Conservation (phyloP, 495 filamentous ascomycete genomes). For the Tuber indicum region DNA sequence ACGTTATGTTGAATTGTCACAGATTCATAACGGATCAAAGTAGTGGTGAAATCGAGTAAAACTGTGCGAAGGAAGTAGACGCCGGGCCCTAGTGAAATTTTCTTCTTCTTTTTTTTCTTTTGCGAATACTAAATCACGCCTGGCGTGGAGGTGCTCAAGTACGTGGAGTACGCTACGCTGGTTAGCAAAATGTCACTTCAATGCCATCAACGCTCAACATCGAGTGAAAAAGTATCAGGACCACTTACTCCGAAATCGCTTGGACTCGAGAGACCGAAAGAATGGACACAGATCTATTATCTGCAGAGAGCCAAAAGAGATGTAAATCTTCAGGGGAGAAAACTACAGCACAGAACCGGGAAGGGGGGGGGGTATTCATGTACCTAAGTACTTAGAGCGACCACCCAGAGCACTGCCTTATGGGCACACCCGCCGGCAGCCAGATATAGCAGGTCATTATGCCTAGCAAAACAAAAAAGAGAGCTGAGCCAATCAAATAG, state of each 20-base stretch:
- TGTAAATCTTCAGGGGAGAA: slow-evolving; percentile 9
- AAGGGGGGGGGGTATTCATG: not conserved
- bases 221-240: not conserved
- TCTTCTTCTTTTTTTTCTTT: not conserved
- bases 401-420: not conserved
- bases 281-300: slow-evolving; percentile 32
- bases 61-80: not conserved
- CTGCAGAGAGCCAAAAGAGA: slow-evolving; percentile 19
- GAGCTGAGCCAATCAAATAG: not conserved
- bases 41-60: not conserved
- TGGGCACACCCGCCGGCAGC: not conserved
- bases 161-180: not conserved
- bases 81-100: not conserved
- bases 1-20: not conserved
- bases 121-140: not conserved
- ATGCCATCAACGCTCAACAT: not conserved
- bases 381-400: not conserved
- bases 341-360: not conserved
- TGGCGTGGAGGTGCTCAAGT: not conserved
- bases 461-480: not conserved
- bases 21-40: not conserved
- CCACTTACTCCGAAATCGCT: not conserved
- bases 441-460: not conserved
- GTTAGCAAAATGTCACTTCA: not conserved
- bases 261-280: slow-evolving; percentile 14